Conservation (phyloP, 1,284 basidiomycete species). For the Boletus nobilissimus region DNA sequence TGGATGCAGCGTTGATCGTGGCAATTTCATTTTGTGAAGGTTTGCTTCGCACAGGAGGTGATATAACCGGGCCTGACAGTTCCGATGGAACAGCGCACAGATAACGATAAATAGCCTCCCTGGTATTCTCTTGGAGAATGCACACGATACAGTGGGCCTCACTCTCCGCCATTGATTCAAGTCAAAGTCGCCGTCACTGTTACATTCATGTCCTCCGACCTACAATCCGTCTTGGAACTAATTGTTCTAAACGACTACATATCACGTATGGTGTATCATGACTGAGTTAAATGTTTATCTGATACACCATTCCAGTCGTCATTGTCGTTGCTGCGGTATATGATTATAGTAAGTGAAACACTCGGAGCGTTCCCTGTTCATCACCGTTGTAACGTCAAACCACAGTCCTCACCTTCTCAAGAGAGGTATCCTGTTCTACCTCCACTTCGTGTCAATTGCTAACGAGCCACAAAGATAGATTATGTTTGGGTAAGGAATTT, state of each 20-base stretch:
- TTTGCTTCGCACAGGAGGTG: background rate
- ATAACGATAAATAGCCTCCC: background rate
- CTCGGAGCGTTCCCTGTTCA: background rate
- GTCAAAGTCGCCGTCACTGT: background rate
- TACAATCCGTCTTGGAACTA: background rate
- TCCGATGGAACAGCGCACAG: background rate
- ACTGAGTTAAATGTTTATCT: no score
- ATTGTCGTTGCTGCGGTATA: background rate
- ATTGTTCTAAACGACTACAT: no score
- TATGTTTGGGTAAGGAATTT: constrained; percentile 5
- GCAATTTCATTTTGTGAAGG: background rate
- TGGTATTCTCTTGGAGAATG: background rate
- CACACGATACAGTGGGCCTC: background rate
- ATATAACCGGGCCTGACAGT: background rate
- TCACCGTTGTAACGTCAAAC: background rate
- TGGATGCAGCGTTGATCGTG: background rate
- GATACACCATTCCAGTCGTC: background rate
- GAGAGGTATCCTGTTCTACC: background rate
- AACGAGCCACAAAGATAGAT: constrained; percentile 4
- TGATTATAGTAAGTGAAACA: background rate
- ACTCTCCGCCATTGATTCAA: background rate
- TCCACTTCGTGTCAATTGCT: background rate
- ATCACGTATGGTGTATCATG: no score
- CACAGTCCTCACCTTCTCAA: background rate
- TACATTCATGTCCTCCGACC: background rate